phyloP scores from a whole-genome alignment of 2,329 filamentous ascomycete species.

The Orbilia blumenaviensis region DNA sequence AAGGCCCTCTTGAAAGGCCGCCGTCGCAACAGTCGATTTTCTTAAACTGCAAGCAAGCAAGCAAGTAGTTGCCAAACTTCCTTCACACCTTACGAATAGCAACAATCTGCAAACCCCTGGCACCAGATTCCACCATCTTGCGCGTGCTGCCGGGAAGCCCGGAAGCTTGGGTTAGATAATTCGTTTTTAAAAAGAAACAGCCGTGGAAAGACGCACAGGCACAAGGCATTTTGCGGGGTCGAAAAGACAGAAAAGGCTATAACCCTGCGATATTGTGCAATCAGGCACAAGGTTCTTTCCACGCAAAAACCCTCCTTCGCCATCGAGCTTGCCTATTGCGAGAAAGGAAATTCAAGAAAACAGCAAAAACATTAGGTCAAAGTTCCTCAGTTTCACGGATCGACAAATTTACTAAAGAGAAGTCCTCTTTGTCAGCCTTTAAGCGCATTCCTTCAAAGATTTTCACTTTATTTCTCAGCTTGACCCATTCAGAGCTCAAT shows the following conservation, averaged over 20 bases:
- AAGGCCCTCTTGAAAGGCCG: constrained; percentile 3
- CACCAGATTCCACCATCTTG: constrained; percentile 44
- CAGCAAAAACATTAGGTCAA: constrained; percentile 18
- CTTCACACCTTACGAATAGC: constrained; percentile 35
- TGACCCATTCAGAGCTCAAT: constrained; percentile 11
- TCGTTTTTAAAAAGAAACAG: constrained; percentile 52
- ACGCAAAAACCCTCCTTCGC: constrained; percentile 21
- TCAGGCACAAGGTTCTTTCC: constrained; percentile 36
- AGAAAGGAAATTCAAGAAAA: constrained; percentile 24
- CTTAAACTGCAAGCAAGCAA: not conserved
- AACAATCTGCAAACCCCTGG: constrained; percentile 49
- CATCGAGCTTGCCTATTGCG: constrained; percentile 17
- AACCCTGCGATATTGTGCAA: constrained; percentile 53
- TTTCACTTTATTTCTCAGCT: constrained; percentile 7
- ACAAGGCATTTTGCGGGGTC: constrained; percentile 54
- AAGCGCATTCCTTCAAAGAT: constrained; percentile 39
- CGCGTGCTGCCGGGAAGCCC: constrained; percentile 52
- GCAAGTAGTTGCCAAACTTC: constrained; percentile 9
- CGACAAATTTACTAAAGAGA: constrained; percentile 17
- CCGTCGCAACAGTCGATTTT: constrained; percentile 10
- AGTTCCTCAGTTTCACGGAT: constrained; percentile 36
- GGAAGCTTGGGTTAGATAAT: constrained; percentile 50
- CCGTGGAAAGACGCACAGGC: constrained; percentile 52
- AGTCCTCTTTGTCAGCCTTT: constrained; percentile 29
- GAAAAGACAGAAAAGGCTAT: constrained; percentile 33